These are phyloP conservation scores for Penicillium capsulatum DNA, from an alignment of 2,329 filamentous ascomycete species.

Conservation along the genomic window DNA sequence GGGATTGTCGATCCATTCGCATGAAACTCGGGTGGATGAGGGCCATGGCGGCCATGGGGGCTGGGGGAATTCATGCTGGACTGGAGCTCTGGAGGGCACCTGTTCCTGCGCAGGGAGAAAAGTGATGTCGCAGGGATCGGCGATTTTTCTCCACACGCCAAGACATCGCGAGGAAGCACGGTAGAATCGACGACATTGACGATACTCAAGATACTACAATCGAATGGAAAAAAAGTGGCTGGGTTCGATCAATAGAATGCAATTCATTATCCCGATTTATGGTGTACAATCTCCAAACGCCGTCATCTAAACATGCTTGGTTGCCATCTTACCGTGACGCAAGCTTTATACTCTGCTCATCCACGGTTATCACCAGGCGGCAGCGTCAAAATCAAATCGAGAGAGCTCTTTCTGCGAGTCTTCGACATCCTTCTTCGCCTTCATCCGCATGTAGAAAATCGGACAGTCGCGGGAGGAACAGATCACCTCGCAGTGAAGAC, in stretches of 20 bases:
- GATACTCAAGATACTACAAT: neutral
- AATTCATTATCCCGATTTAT: slow-evolving; percentile 2
- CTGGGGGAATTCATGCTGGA: slow-evolving; percentile 7
- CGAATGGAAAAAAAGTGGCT: too few species aligned
- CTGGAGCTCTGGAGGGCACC: slow-evolving; percentile 1
- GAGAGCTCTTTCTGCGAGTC: slow-evolving; percentile 86
- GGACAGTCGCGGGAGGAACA: slow-evolving; percentile 95
- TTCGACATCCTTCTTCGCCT: slow-evolving; percentile 98
- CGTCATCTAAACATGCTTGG: slow-evolving; percentile 57
- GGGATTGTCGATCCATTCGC: slow-evolving; percentile 6
- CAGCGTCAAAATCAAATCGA: slow-evolving; percentile 82
- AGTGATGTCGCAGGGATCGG: slow-evolving; percentile 14
- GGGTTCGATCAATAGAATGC: too few species aligned
- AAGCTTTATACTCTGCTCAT: neutral
- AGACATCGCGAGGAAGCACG: slow-evolving; percentile 6
- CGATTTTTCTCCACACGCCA: slow-evolving; percentile 23
- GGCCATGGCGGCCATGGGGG: neutral
- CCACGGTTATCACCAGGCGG: slow-evolving; percentile 54
- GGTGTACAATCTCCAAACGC: slow-evolving; percentile 53
- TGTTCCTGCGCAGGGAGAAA: slow-evolving; percentile 4
- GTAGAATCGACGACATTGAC: neutral
- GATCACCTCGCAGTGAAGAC: slow-evolving; percentile 97
- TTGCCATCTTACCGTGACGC: too few species aligned
- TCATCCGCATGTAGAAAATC: slow-evolving; percentile 99
- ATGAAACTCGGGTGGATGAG: neutral